Evolutionary conservation across 1,139 yeast species (phyloP), one percentile per base, ranked within the genome.

Genomic region (Hansenula lynferdii): DNA sequence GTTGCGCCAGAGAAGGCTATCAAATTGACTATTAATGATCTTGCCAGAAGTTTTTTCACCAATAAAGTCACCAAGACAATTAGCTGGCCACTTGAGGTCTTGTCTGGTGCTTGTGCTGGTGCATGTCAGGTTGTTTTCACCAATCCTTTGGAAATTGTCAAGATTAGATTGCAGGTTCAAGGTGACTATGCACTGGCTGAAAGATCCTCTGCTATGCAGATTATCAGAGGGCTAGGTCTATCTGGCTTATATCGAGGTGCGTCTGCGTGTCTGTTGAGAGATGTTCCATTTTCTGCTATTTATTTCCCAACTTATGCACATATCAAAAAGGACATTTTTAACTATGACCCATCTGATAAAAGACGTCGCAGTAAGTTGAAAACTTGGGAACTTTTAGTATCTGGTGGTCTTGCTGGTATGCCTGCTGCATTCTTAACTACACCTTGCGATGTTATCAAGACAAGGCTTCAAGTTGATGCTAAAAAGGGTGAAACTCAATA

Each of bases 1-100:
- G 97, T 92, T 36, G 97, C 97, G 0, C 98, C 98, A 4, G 98
- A 92, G 64, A 92, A 92, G 69, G 98, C 97, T 36, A 92, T 92
- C 57, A 92, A 92, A 65, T 76, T 92, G 50, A 90, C 97, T 0
- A 95, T 92, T 36, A 92, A 92, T 63, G 98, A 92, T 60, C 70
- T 85, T 47, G 80, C 90, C 41, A 77, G 97, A 56, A 80, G 80
- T 34, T 71, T 79, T 44, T 80, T 94, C 50, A 74, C 87, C 21
- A 70, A 73, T 39, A 58, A 62, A 38, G 79, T 80, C 9, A 60
- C 67, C 36, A 82, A 84, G 33, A 62, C 69, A 37, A 75, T 90
- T 46, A 69, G 85, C 23, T 63, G 85, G 66, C 64, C 70, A 35
- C 77, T 84, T 72, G 98, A 92, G 63, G 69, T 92, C 38, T 46